These are phyloP conservation scores for Penicillium rolfsii DNA, from an alignment of 2,329 filamentous ascomycete species.

Conservation along the genomic window DNA sequence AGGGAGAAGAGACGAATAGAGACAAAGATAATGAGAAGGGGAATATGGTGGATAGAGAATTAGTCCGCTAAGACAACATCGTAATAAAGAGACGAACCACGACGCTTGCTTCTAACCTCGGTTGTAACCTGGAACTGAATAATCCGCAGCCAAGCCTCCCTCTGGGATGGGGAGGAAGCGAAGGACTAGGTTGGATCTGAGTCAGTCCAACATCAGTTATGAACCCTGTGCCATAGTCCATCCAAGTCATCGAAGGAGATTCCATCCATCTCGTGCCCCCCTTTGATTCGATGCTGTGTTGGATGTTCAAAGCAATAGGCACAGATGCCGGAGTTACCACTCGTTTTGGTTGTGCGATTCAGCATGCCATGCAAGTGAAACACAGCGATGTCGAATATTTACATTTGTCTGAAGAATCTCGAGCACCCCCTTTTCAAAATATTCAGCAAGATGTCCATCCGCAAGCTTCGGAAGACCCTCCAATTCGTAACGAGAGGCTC, in stretches of 20 bases:
- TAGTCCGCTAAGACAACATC: neutral
- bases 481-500: too few species aligned
- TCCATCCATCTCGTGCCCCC: neutral
- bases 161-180: neutral
- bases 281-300: neutral
- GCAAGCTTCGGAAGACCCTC: too few species aligned
- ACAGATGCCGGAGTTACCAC: neutral
- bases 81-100: neutral
- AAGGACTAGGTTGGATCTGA: too few species aligned
- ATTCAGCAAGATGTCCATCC: too few species aligned
- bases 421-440: too few species aligned
- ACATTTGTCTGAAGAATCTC: too few species aligned
- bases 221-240: neutral
- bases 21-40: neutral
- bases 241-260: neutral
- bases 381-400: neutral
- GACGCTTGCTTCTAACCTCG: neutral
- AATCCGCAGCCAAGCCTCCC: neutral
- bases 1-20: neutral
- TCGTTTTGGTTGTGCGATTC: neutral
- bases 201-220: neutral
- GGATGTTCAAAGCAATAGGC: neutral
- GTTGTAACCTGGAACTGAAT: neutral
- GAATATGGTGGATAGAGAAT: neutral
- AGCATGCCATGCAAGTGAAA: neutral